Conservation (phyloP, 192 early-diverging fungal genomes). For the Umbelopsis vinacea region DNA sequence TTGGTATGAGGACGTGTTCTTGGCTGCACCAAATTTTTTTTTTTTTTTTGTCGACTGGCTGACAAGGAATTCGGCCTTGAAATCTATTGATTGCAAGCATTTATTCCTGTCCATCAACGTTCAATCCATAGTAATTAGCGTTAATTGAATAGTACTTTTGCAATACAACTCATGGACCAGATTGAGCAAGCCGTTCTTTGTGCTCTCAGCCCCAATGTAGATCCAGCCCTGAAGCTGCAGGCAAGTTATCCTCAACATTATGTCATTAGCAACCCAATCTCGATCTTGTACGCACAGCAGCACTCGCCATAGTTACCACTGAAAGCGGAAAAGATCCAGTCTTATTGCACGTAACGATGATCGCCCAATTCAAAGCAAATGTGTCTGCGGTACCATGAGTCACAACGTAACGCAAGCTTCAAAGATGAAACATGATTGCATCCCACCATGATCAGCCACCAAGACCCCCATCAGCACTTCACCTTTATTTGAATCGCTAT, state of each 20-base stretch:
- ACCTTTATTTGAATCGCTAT: neutral
- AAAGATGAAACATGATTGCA: neutral
- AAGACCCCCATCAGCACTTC: neutral
- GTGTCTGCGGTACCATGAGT: neutral
- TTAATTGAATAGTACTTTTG: conserved; percentile 18
- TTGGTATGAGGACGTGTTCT: neutral
- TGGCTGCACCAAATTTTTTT: conserved; percentile 15
- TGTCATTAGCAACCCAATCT: neutral
- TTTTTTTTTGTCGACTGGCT: neutral
- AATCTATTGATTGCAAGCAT: neutral
- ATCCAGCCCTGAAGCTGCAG: conserved; percentile 72
- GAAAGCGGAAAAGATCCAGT: neutral
- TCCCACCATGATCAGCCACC: conserved; percentile 1
- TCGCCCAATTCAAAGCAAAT: neutral
- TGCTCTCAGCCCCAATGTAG: conserved; percentile 74
- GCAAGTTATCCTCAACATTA: conserved; percentile 45
- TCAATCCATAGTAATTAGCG: conserved; percentile 1
- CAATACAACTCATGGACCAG: conserved; percentile 59
- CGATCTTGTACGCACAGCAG: neutral
- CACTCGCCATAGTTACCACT: neutral
- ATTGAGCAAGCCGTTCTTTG: conserved; percentile 80
- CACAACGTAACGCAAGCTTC: neutral
- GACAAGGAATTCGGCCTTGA: neutral
- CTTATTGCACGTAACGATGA: neutral
- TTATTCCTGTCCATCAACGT: neutral